Base-by-base conservation (phyloP, 1,284 basidiomycete genomes). In the Boletus semigastroideus region DNA sequence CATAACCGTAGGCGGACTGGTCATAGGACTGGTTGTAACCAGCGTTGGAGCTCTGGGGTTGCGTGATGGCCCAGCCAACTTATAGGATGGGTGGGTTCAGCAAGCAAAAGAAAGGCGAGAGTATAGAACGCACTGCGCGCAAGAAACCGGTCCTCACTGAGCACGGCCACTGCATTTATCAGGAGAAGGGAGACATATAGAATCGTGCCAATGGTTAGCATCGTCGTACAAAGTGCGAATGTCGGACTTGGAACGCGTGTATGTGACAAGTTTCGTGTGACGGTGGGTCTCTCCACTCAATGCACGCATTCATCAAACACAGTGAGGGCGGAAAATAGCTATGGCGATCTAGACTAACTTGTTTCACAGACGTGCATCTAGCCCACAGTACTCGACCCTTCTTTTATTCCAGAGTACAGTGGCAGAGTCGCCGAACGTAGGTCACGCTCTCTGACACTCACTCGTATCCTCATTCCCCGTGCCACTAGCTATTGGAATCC, bases 81-180 rank as follows among this genome's bases (percentile, higher is more conserved):
- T 20, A 53, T 51, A 55, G 52, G 41, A 46, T 16, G 53, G 30
- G 36, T 56, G 38, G 42, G 30, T 17, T 48, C 57, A 49, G 45
- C 44, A 42, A 48, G 55, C n/a, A 50, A 5, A 34, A 44, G 28
- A 5, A 34, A 44, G 31, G 41, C 33, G 10, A 38, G 38, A 40
- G 50, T 46, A 30, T 41, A 57, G 46, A 48, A 82, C 89, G 64
- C 68, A 98, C 96, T 94, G 69, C 89, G 78, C 20, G 93, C 90
- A 42, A 98, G 82, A 71, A 98, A 98, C 1, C 95, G 82, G 63
- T 98, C 95, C 72, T 98, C 95, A 65, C 87, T 97, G 50, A 98
- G 78, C 53, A 98, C 88, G 9, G 95, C 95, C 65, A 98, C 83
- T 28, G 93, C 92, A 70, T 98, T 98, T 59, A 94, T 86, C 67